Percentiles rank a stretch among this genome's conserved stretches.
phyloP scores from a whole-genome alignment of 1,284 basidiomycete genomes.

The Puccinia sorghi region DNA sequence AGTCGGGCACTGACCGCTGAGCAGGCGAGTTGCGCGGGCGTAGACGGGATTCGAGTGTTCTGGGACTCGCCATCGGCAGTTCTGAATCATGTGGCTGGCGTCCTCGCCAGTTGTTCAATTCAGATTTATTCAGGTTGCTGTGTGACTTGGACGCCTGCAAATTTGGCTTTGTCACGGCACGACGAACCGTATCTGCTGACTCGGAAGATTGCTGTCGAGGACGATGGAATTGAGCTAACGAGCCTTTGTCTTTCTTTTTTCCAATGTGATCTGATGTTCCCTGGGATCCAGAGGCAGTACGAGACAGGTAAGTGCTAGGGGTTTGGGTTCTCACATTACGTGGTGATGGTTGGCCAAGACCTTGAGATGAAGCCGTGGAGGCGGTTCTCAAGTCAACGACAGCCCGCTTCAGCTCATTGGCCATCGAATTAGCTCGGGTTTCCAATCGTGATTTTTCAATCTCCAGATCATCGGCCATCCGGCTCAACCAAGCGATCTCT shows the following conservation, averaged over 20 bases:
- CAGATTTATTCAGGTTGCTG: neutral
- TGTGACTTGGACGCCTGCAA: neutral
- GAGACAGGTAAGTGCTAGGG: neutral
- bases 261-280: too few species aligned
- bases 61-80: neutral
- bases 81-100: neutral
- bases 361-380: constrained; percentile 23
- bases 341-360: neutral
- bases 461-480: constrained; percentile 7
- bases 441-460: constrained; percentile 33
- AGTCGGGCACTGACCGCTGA: constrained; percentile 11
- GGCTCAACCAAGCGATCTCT: constrained; percentile 20
- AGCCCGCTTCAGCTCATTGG: constrained; percentile 41
- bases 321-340: neutral
- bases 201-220: neutral
- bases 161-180: neutral
- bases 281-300: too few species aligned
- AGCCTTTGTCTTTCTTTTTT: neutral
- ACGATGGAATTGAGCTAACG: neutral
- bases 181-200: neutral
- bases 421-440: constrained; percentile 36
- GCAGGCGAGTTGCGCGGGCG: neutral
- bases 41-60: neutral
- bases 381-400: constrained; percentile 28
- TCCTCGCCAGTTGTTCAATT: neutral